These are phyloP conservation scores for Coniochaeta hoffmannii DNA, from an alignment of 2,329 filamentous ascomycete genomes.

Conservation along the genomic window DNA sequence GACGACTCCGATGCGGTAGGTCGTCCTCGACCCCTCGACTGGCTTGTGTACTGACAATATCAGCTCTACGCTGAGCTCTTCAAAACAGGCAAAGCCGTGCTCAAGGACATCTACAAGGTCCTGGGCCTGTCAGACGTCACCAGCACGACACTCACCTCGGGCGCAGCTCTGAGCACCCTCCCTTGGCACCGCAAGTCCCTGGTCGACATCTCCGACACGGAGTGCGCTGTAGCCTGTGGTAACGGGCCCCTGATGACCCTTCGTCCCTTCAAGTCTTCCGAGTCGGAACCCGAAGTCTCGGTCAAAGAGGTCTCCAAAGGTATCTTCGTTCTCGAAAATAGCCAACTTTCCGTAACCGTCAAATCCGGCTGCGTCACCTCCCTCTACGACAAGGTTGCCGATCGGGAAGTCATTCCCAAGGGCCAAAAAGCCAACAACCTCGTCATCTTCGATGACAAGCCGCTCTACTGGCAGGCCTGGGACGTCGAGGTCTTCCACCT, in stretches of 20 bases:
- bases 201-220: constrained; percentile 51
- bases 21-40: not conserved
- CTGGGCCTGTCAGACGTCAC: constrained; percentile 52
- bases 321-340: constrained; percentile 73
- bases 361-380: constrained; percentile 74
- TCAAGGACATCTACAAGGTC: constrained; percentile 60
- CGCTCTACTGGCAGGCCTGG: constrained; percentile 95
- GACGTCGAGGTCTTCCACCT: constrained; percentile 97
- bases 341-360: constrained; percentile 66
- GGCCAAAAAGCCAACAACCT: constrained; percentile 79
- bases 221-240: constrained; percentile 49
- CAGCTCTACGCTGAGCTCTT: constrained; percentile 79
- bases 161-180: constrained; percentile 73
- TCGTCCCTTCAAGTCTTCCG: constrained; percentile 37
- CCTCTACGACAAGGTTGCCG: constrained; percentile 64
- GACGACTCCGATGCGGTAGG: constrained; percentile 79
- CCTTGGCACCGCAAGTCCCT: constrained; percentile 78
- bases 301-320: constrained; percentile 45
- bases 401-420: constrained; percentile 70
- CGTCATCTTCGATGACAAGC: constrained; percentile 95
- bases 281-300: constrained; percentile 36
- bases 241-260: constrained; percentile 44
- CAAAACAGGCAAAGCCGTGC: constrained; percentile 62
- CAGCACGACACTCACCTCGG: constrained; percentile 32
- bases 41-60: constrained; percentile 15